A percentile compares a stretch with the other conserved stretches of the same genome.
Evolutionary conservation across 2,329 filamentous ascomycete genomes (phyloP).

Genomic region (Diaporthe caulivora): DNA sequence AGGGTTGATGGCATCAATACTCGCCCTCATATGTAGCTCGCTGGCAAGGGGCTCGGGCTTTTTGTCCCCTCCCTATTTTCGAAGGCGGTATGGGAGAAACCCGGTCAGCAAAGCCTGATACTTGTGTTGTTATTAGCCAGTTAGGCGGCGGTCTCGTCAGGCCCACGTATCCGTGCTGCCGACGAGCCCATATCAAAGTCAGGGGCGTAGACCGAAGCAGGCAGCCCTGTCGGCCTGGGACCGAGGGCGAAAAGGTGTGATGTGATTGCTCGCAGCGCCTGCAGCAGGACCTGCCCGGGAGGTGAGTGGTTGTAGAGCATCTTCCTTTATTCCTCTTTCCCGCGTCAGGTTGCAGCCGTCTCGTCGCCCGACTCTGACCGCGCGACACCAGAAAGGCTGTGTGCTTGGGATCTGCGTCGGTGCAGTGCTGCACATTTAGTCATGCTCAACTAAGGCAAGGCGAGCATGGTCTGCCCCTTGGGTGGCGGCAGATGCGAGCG

Average conservation of each 20-base stretch:
- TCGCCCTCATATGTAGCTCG: constrained; percentile 16
- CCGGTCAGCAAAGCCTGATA: constrained; percentile 26
- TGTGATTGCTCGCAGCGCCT: constrained; percentile 30
- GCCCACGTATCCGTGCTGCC: constrained; percentile 21
- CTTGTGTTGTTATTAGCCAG: constrained; percentile 7
- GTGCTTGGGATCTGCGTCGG: constrained; percentile 22
- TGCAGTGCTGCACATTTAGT: constrained; percentile 31
- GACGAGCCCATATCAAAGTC: constrained; percentile 3
- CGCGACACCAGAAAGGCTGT: constrained; percentile 30
- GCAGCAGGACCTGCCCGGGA: background rate
- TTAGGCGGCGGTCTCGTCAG: constrained; percentile 11
- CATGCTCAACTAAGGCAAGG: constrained; percentile 25
- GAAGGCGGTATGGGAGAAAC: constrained; percentile 18
- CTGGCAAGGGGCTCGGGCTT: constrained; percentile 17
- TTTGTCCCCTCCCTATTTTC: background rate
- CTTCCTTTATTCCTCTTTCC: constrained; percentile 25
- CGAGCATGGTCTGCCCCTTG: constrained; percentile 26
- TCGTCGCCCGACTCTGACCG: constrained; percentile 29
- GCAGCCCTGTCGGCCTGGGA: constrained; percentile 20
- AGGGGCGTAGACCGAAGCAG: constrained; percentile 22
- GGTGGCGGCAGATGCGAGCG: constrained; percentile 26
- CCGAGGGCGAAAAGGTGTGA: constrained; percentile 23
- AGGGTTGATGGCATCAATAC: constrained; percentile 29
- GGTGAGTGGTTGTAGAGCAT: constrained; percentile 20
- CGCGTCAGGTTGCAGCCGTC: constrained; percentile 31